These are phyloP conservation scores for Phylloporus arenicola DNA, from an alignment of 768 basidiomycete species.

Conservation along the genomic window DNA sequence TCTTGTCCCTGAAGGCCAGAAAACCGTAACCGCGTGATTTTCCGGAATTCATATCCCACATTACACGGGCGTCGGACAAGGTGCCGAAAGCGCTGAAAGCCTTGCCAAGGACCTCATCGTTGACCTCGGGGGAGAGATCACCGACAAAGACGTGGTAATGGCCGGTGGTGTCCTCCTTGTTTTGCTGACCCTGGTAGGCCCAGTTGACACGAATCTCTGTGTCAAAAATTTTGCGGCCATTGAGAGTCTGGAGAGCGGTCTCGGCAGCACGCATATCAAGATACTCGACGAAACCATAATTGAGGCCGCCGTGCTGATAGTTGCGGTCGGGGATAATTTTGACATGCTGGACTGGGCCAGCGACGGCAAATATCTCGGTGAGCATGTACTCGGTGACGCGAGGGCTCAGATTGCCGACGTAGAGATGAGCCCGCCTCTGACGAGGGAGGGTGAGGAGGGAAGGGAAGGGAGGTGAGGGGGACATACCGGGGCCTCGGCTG, in stretches of 20 bases:
- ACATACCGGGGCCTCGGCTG: constrained; percentile 76
- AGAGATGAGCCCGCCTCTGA: constrained; percentile 92
- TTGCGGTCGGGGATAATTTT: constrained; percentile 99
- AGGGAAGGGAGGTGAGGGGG: background rate
- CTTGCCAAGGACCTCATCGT: constrained; percentile 93
- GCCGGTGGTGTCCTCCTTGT: constrained; percentile 96
- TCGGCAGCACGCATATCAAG: constrained; percentile 98
- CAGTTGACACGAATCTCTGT: constrained; percentile 99
- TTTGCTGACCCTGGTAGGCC: constrained; percentile 98
- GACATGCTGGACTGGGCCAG: constrained; percentile 95
- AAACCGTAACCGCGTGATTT: constrained; percentile 98
- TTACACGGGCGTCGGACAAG: constrained; percentile 95
- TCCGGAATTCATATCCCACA: constrained; percentile 99
- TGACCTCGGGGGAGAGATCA: constrained; percentile 98
- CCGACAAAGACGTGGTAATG: constrained; percentile 99
- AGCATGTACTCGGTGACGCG: constrained; percentile 99
- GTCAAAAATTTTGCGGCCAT: constrained; percentile 99
- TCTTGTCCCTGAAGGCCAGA: constrained; percentile 97
- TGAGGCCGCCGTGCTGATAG: constrained; percentile 98
- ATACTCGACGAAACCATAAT: constrained; percentile 99
- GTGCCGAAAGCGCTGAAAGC: constrained; percentile 97
- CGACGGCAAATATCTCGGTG: constrained; percentile 94
- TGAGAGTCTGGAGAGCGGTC: constrained; percentile 96
- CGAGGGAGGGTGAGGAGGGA: constrained; percentile 6
- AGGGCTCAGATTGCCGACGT: constrained; percentile 96